Base-by-base conservation (phyloP, 1,284 basidiomycete species). In the Leccinum ponderosum region DNA sequence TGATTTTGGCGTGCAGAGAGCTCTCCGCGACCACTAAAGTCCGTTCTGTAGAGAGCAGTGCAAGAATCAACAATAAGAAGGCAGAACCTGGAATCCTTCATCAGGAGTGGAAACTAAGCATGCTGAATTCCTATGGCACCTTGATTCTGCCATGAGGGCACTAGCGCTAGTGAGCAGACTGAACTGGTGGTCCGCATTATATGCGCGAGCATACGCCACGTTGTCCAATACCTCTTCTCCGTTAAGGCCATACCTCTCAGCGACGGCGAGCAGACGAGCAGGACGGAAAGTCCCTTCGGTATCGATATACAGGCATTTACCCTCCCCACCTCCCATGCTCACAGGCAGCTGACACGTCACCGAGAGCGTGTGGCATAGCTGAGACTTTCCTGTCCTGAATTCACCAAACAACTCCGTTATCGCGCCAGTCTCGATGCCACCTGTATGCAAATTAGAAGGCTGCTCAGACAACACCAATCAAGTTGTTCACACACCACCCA, bases 361-460 rank as follows among this genome's bases (percentile, higher is more conserved):
- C 0, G 97, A 95, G 39, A 99, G 86, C 0, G 97, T 98, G 73
- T 99, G 97, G 75, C 97, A 99, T 56, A 99, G 85, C 73, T 99
- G 97, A 39, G 95, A 97, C 79, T 99, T 99, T 61, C 97, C 97
- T 8, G 97, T 99, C 68, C 97, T 84, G 78, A 98, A 99, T 78
- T 99, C 97, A 68, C 97, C 97, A 78, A 98, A 99, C 25, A 99
- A 80, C 76, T 99, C 97, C 0, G 97, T 99, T 74, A 99, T 98
- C 1, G 95, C 93, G 44, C 97, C 97, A 11, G 97, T 99, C 80
- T 99, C 97, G 69, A 99, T 94, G 7, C 97, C 97, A 59, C 93
- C 93, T 94, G 64, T 42, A 61, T 57, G 64, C 58, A 27, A 48
- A 62, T 65, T 50, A 69, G 62, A 63, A 57, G 64, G 57, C 29